These are phyloP conservation scores for Plasmodium inui DNA, from an alignment of 169 alveolate species.

Conservation along the genomic window DNA sequence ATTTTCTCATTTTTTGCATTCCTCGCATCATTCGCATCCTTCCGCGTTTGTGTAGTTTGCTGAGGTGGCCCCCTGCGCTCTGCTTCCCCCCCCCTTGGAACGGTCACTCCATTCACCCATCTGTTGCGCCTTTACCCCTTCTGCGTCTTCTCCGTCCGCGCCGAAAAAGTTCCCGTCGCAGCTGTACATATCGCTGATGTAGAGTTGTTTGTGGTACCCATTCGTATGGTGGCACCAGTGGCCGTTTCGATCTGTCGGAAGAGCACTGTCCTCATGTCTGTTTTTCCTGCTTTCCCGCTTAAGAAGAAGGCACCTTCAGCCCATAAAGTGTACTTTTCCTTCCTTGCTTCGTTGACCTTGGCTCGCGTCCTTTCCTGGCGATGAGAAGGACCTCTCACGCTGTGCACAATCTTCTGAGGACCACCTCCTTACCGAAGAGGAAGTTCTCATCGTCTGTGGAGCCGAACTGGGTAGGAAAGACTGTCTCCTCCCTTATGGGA, in stretches of 20 bases:
- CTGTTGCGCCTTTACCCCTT: not conserved
- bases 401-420: not conserved
- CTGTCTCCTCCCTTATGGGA: not conserved
- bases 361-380: not conserved
- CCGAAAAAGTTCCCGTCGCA: not conserved
- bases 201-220: not conserved
- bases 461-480: not conserved
- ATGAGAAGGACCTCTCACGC: not conserved
- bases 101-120: not conserved
- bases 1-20: not conserved
- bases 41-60: not conserved
- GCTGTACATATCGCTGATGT: not conserved
- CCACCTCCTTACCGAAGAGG: not conserved
- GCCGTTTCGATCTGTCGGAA: too few relatives aligned
- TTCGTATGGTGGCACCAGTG: not conserved
- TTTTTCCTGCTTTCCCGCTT: not conserved
- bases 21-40: too few relatives aligned
- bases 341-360: not conserved
- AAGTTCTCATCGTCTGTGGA: not conserved
- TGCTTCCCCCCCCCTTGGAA: too few relatives aligned
- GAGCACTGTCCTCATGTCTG: not conserved
- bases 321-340: not conserved
- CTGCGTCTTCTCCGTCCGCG: not conserved
- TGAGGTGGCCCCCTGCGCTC: not conserved
- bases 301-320: not conserved